These are phyloP conservation scores for Pythium aquatile DNA, from an alignment of 352 stramenopile species.

Conservation along the genomic window DNA sequence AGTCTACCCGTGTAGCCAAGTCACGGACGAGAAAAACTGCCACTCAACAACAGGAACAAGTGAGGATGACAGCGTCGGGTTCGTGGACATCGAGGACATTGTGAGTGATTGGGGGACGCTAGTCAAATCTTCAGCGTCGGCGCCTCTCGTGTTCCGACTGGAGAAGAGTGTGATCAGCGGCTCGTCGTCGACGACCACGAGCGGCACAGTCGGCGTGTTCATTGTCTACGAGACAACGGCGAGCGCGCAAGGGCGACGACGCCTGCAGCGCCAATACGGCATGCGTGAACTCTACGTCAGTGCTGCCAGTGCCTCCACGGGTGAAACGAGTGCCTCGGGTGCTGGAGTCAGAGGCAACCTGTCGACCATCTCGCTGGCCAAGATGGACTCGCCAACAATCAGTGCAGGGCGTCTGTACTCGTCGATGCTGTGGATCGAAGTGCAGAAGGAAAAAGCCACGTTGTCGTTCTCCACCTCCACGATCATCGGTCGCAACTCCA, in stretches of 20 bases:
- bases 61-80: constrained; percentile 46
- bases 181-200: constrained; percentile 16
- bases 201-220: constrained; percentile 40
- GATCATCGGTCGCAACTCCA: constrained; percentile 57
- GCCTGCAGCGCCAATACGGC: constrained; percentile 1
- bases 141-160: constrained; percentile 57
- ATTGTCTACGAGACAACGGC: constrained; percentile 58
- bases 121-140: constrained; percentile 42
- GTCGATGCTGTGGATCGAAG: constrained; percentile 75
- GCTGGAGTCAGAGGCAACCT: constrained; percentile 28
- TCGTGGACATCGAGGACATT: constrained; percentile 64
- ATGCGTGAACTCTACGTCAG: constrained; percentile 47
- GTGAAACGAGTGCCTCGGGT: constrained; percentile 17
- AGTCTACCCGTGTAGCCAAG: constrained; percentile 46
- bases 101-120: constrained; percentile 49
- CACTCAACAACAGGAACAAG: constrained; percentile 24
- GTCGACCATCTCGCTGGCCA: constrained; percentile 52
- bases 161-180: constrained; percentile 65
- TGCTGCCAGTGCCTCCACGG: constrained; percentile 25
- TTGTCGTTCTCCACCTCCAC: constrained; percentile 80
- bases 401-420: constrained; percentile 50
- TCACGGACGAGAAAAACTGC: constrained; percentile 53
- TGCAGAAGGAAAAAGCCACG: constrained; percentile 54
- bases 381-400: constrained; percentile 52
- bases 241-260: constrained; percentile 14